These are phyloP conservation scores for Amanita fuliginea DNA, from an alignment of 768 basidiomycete species.

Conservation along the genomic window DNA sequence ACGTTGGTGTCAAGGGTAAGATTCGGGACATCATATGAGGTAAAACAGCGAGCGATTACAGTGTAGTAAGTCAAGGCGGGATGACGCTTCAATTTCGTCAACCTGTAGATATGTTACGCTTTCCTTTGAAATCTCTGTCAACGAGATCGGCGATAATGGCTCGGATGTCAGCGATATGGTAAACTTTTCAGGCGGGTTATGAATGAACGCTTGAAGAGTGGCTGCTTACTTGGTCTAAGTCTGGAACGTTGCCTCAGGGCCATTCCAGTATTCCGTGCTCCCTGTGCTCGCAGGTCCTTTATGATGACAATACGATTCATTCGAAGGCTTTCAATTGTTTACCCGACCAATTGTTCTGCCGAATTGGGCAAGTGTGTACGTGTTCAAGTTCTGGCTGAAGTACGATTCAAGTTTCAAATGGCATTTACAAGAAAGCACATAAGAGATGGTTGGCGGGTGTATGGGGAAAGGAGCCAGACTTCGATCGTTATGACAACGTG, in stretches of 20 bases:
- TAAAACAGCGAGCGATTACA: neutral
- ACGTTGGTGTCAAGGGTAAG: neutral
- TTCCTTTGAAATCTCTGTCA: neutral
- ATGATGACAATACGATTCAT: constrained; percentile 1
- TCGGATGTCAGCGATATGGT: neutral
- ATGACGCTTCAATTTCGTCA: neutral
- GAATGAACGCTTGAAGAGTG: neutral
- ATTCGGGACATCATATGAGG: neutral
- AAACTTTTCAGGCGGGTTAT: neutral
- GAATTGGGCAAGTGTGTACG: neutral
- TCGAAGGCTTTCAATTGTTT: neutral
- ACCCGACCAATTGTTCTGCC: neutral
- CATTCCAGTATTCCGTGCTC: no score
- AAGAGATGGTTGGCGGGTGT: no score
- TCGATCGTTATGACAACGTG: no score
- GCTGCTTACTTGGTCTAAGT: neutral
- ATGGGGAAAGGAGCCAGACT: no score
- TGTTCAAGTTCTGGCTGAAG: neutral
- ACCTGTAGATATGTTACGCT: neutral
- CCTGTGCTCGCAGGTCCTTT: neutral
- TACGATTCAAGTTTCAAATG: neutral
- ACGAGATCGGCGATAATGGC: no score
- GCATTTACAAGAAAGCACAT: neutral
- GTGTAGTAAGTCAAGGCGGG: neutral
- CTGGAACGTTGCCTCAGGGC: neutral